phyloP scores from a whole-genome alignment of 2,329 filamentous ascomycete genomes.

The Penicillium sp. region DNA sequence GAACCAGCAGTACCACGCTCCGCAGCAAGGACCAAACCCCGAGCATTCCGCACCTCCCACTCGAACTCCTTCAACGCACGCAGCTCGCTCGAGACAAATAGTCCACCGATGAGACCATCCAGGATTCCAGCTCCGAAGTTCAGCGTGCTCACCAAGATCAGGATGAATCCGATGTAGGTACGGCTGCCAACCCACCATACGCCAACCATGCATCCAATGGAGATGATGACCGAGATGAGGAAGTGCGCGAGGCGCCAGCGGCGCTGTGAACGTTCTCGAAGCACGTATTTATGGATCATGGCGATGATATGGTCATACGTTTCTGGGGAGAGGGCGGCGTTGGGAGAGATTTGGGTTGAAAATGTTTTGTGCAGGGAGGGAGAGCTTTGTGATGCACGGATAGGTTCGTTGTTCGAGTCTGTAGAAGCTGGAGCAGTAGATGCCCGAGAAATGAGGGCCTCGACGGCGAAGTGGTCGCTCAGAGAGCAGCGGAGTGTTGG shows the following conservation, averaged over 20 bases:
- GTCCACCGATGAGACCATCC: slow-evolving; percentile 76
- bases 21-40: slow-evolving; percentile 22
- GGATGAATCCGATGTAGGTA: slow-evolving; percentile 72
- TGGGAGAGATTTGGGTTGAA: slow-evolving; percentile 20
- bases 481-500: slow-evolving; percentile 77
- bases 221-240: slow-evolving; percentile 59
- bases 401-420: slow-evolving; percentile 3
- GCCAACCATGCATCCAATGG: slow-evolving; percentile 69
- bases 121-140: slow-evolving; percentile 70
- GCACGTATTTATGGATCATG: slow-evolving; percentile 63
- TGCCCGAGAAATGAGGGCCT: slow-evolving; percentile 63
- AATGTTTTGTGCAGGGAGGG: slow-evolving; percentile 15
- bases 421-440: slow-evolving; percentile 1
- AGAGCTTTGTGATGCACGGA: slow-evolving; percentile 5
- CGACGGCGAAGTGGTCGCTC: slow-evolving; percentile 91
- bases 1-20: slow-evolving; percentile 4
- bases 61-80: slow-evolving; percentile 83
- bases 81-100: slow-evolving; percentile 83
- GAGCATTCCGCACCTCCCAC: slow-evolving; percentile 79
- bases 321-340: slow-evolving; percentile 40
- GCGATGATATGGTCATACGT: slow-evolving; percentile 69
- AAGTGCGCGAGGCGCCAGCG: slow-evolving; percentile 72
- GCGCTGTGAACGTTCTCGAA: slow-evolving; percentile 68
- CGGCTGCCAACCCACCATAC: slow-evolving; percentile 74
- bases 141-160: slow-evolving; percentile 75